Evolutionary conservation across 176 grass and related monocot species (phyloP), one percentile per base, ranked within the genome.

Genomic region (Oryza meridionalis): DNA sequence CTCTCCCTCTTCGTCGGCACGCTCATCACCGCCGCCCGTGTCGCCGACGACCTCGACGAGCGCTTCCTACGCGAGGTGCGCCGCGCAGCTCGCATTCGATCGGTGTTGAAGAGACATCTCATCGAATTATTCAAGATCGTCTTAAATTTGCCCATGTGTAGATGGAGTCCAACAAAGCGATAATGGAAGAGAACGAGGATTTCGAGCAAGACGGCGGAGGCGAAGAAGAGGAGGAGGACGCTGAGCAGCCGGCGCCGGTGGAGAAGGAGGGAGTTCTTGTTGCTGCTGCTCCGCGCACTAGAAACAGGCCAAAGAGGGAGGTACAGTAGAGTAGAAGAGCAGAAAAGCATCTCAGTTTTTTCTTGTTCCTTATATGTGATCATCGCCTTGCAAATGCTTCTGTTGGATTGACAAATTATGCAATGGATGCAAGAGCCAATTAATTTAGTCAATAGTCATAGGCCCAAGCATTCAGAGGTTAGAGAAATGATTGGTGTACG

Each of bases 1-100:
- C 26, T 94, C 24, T 99, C 93, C 58, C 96, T 99, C 68, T 66
- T 99, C 73, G 25, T 88, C 42, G 96, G 91, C 73, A 99, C 96
- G 65, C 73, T 96, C 61, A 5, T 96, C 65, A 77, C 87, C 21
- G 85, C 93, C 62, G 75, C 75, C 47, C 89, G 89, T 67, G 79
- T 99, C 31, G 85, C 85, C 33, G 88, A 99, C 69, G 66, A 88
- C 65, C 91, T 99, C 35, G 93, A 99, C 86, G 88, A 99, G 70
- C 87, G 91, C 4, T 99, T 90, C 81, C 79, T 96, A 0, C 83
- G 91, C 21, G 96, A 99, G 93, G 96, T 98, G 72, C 33, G 32
- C 45, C 45, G 77, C 32, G 22, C 22, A 0, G 3, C 16, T 35
- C 16, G 19, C 50, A 6, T 9, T 43, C 42, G 27, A 29, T 29